Conservation (phyloP, 2,329 filamentous ascomycete genomes). For the Trichoderma semiorbis region DNA sequence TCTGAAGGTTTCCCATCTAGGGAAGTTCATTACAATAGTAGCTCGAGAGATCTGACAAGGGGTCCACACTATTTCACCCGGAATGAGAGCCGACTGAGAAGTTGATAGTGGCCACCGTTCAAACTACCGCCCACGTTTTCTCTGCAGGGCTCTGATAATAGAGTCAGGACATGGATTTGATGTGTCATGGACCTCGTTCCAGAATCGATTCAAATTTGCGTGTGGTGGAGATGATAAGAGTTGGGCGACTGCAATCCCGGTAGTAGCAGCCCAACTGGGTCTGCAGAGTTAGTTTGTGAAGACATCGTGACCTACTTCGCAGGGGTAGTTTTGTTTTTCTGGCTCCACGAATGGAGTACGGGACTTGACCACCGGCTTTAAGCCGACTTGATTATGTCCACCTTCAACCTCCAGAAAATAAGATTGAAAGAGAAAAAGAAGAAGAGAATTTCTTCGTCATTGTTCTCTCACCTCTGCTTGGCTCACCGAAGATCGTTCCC, state of each 20-base stretch:
- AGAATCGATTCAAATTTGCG: constrained; percentile 9
- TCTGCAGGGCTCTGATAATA: neutral
- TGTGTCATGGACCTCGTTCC: constrained; percentile 24
- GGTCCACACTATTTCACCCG: neutral
- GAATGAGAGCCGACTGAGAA: constrained; percentile 10
- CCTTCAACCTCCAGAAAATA: neutral
- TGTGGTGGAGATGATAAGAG: constrained; percentile 13
- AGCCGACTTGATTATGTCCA: neutral
- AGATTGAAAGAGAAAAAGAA: neutral
- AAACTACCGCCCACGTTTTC: neutral
- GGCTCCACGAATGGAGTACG: neutral
- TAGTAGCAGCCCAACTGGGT: constrained; percentile 10
- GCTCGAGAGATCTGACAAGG: constrained; percentile 14
- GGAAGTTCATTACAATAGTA: constrained; percentile 16
- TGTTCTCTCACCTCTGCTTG: neutral
- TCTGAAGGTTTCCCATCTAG: constrained; percentile 25
- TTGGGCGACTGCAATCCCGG: constrained; percentile 9
- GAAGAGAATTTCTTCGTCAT: neutral
- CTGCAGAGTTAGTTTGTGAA: constrained; percentile 10
- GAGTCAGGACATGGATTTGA: constrained; percentile 14
- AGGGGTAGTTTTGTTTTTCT: neutral
- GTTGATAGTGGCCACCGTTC: neutral
- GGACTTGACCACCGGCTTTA: neutral
- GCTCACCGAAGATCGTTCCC: neutral
- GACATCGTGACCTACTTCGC: constrained; percentile 16